These are phyloP conservation scores for Rosa rugosa DNA, from an alignment of 306 rosid genomes.

Conservation along the genomic window DNA sequence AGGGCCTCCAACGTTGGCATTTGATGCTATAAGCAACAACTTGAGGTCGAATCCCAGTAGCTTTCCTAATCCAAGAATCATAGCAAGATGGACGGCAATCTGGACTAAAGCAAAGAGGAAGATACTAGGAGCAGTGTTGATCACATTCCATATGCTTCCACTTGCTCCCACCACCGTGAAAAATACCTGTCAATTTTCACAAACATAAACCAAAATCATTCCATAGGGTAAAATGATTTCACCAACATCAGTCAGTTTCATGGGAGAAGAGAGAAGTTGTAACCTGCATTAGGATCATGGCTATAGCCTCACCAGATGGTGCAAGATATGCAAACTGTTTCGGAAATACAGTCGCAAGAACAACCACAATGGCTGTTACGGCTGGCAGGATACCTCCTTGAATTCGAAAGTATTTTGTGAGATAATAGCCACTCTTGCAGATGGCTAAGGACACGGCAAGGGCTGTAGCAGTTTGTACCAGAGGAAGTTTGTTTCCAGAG, in stretches of 20 bases:
- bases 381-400: slow-evolving; percentile 53
- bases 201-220: not conserved
- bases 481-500: slow-evolving; percentile 34
- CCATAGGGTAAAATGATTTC: not conserved
- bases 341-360: slow-evolving; percentile 45
- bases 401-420: slow-evolving; percentile 39
- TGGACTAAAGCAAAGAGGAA: slow-evolving; percentile 40
- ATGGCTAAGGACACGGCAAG: slow-evolving; percentile 47
- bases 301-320: slow-evolving; percentile 56
- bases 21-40: slow-evolving; percentile 48
- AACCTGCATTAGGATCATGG: slow-evolving; percentile 49
- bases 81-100: slow-evolving; percentile 41
- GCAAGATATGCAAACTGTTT: slow-evolving; percentile 39
- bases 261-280: not conserved
- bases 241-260: not conserved
- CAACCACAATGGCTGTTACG: slow-evolving; percentile 42
- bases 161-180: slow-evolving; percentile 54
- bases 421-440: slow-evolving; percentile 43
- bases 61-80: slow-evolving; percentile 49
- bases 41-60: slow-evolving; percentile 41
- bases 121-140: slow-evolving; percentile 50
- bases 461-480: slow-evolving; percentile 22
- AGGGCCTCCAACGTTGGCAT: slow-evolving; percentile 58
- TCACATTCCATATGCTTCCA: slow-evolving; percentile 45
- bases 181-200: slow-evolving; percentile 34